Evolutionary conservation across 768 basidiomycete genomes (phyloP), one percentile per base, ranked within the genome.

Genomic region (Amanita subjunquillea): DNA sequence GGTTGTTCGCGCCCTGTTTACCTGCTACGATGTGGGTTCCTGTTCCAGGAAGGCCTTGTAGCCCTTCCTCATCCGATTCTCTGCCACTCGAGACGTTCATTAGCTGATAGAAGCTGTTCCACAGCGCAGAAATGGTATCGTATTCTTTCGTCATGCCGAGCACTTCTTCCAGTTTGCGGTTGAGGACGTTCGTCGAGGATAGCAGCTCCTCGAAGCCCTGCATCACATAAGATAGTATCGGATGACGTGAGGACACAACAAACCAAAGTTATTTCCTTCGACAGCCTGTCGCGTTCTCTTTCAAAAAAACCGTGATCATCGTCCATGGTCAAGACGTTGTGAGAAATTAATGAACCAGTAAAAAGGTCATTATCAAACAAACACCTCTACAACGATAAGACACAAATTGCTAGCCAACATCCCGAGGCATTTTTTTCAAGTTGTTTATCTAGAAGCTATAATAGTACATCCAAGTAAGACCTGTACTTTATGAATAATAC

Each of bases 101-200:
- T 57, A 91, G 71, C 53, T 83, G 70, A 59, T 89, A 83, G 58
- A 91, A 91, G 59, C 77, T 80, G 54, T 82, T 76, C 91, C 91
- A 94, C 46, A 96, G 72, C 2, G 79, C 74, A 3, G 92, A 89
- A 39, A 94, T 90, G 2, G 87, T 92, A 48, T 86, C 80, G 64
- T 95, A 93, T 72, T 94, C 93, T 54, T 82, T 83, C 4, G 93
- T 92, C 80, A 95, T 94, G 8, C 89, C 89, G 23, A 86, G 70
- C 2, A 93, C 91, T 63, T 96, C 91, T 66, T 97, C 93, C 15
- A 95, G 76, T 62, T 91, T 93, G 56, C 92, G 81, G 64, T 95
- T 95, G 20, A 93, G 70, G 25, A 78, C 79, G 61, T 97, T 97
- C 54, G 86, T 84, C 7, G 87, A 83, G 3, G 85, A 85, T 15